Evolutionary conservation across 1,284 basidiomycete genomes (phyloP), one percentile per base, ranked within the genome.

Genomic region (Retiboletus flavoniger): DNA sequence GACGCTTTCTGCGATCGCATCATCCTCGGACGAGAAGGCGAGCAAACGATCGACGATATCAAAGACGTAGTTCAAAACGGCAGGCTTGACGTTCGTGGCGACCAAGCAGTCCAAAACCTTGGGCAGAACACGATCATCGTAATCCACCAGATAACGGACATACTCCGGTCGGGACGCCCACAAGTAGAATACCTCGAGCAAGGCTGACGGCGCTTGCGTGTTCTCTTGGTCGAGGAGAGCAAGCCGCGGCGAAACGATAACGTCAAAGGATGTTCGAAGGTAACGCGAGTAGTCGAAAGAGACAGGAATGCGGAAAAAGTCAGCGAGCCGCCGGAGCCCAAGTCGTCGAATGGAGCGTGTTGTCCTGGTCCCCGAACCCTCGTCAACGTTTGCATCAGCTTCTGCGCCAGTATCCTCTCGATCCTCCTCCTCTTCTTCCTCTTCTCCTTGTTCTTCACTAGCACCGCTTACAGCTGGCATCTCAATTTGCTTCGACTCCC

Each of bases 171-270:
- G 78, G 9, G 76, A 69, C 0, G 91, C 84, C 88, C 96, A 97
- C 3, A 83, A 77, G 56, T 87, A 81, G 70, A 98, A 90, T 1
- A 99, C 78, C 34, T 97, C 93, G 39, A 99, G 77, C 28, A 98
- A 77, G 0, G 93, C 88, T 0, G 95, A 96, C 0, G 95, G 94
- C 0, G 92, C 83, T 72, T 99, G 96, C 0, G 91, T 93, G 64
- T 95, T 98, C 72, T 99, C 96, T 45, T 77, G 76, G 53, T 91
- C 85, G 21, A 99, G 78, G 5, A 76, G 73, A 0, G 82, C 75
- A 26, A 99, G 76, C 17, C 95, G 89, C 0, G 95, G 95, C 0
- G 88, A 86, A 63, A 99, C 89, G 70, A 94, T 82, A 0, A 80
- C 74, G 2, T 76, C 60, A 72, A 94, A 97, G 11, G 88, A 80